phyloP scores from a whole-genome alignment of 768 basidiomycete genomes.

The Leucocoprinus leucothites region DNA sequence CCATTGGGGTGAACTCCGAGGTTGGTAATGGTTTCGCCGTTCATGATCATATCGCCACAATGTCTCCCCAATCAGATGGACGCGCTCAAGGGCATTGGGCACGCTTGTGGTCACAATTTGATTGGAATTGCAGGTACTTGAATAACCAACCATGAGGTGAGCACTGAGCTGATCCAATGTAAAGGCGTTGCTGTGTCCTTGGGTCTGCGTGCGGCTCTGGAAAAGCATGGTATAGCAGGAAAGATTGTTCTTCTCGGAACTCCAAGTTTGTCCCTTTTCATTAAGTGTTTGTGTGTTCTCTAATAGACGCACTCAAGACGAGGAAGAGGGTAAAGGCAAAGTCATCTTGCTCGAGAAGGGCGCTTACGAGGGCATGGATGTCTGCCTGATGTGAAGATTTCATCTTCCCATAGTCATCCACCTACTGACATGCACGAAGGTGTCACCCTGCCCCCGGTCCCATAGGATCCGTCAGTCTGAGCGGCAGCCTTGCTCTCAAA shows the following conservation, averaged over 20 bases:
- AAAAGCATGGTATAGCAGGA: slow-evolving; percentile 60
- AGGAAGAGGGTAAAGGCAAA: slow-evolving; percentile 80
- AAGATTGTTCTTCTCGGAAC: slow-evolving; percentile 74
- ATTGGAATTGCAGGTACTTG: slow-evolving; percentile 62
- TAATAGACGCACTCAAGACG: slow-evolving; percentile 40
- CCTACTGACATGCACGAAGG: no score
- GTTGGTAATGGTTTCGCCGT: slow-evolving; percentile 23
- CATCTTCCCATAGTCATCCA: background rate
- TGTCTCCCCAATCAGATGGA: slow-evolving; percentile 43
- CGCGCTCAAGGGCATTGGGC: slow-evolving; percentile 57
- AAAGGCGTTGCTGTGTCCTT: slow-evolving; percentile 69
- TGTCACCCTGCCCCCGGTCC: slow-evolving; percentile 83
- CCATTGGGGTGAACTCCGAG: slow-evolving; percentile 82
- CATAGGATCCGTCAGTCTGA: slow-evolving; percentile 61
- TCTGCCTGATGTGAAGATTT: slow-evolving; percentile 63
- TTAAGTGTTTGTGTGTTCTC: background rate
- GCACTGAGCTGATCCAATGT: background rate
- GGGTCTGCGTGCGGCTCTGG: slow-evolving; percentile 59
- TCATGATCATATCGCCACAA: background rate
- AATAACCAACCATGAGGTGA: background rate
- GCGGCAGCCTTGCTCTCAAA: slow-evolving; percentile 62
- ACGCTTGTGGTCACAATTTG: slow-evolving; percentile 82
- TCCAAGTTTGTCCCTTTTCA: slow-evolving; percentile 46
- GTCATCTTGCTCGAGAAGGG: slow-evolving; percentile 65
- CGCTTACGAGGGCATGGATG: slow-evolving; percentile 76